Evolutionary conservation across 2,329 filamentous ascomycete species (phyloP).

Genomic region (Xylaria sp.): DNA sequence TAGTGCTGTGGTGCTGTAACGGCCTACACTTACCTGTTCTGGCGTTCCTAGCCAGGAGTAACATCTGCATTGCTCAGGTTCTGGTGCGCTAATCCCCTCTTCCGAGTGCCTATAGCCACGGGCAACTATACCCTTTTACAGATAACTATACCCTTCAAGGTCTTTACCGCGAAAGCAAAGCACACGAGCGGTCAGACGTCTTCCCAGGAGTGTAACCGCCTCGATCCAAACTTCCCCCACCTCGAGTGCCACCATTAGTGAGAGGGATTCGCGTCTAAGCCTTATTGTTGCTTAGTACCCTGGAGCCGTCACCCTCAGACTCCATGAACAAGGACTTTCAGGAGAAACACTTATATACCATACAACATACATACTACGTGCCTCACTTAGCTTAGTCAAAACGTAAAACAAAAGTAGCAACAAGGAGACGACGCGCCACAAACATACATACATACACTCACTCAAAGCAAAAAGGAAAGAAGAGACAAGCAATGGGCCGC

Average conservation of each 20-base stretch:
- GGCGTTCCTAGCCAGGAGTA: slow-evolving; percentile 2
- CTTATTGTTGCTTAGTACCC: slow-evolving; percentile 13
- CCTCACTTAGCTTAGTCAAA: not conserved
- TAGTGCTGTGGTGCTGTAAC: not conserved
- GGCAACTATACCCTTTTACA: not conserved
- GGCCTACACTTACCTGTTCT: slow-evolving; percentile 3
- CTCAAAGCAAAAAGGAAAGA: not conserved
- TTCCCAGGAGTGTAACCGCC: not conserved
- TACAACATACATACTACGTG: not conserved
- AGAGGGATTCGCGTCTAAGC: slow-evolving; percentile 27
- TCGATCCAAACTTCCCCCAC: slow-evolving; percentile 4
- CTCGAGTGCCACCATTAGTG: not conserved
- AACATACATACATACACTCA: not conserved
- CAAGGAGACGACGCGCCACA: not conserved
- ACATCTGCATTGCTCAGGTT: not conserved
- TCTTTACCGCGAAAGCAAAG: no score
- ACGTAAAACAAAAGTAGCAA: not conserved
- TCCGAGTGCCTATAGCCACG: not conserved
- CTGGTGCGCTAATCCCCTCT: slow-evolving; percentile 2
- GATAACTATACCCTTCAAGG: not conserved
- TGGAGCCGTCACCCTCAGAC: slow-evolving; percentile 1
- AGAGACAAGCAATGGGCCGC: slow-evolving; percentile 28
- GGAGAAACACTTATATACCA: not conserved
- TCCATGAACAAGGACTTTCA: not conserved
- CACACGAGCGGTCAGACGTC: slow-evolving; percentile 6